Conservation (phyloP, 257 asterid species). For the Striga asiatica region DNA sequence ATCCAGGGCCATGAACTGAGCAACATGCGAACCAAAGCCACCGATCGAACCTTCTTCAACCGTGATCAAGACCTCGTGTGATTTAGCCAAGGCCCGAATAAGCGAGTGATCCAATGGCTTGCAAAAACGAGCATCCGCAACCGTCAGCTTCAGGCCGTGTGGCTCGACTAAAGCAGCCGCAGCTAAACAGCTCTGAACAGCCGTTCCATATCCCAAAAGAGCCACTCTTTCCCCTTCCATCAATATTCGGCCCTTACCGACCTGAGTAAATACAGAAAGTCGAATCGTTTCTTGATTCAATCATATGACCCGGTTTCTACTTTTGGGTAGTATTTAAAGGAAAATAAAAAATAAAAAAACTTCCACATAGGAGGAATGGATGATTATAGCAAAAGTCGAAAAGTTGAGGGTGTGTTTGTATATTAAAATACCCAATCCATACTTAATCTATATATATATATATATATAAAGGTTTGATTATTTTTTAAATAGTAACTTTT, state of each 20-base stretch:
- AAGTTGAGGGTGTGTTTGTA: too few relatives aligned
- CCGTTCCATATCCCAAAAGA: slow-evolving; percentile 78
- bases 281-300: not conserved
- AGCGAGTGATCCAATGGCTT: slow-evolving; percentile 77
- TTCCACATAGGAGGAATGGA: not conserved
- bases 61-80: slow-evolving; percentile 74
- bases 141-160: slow-evolving; percentile 53
- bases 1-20: slow-evolving; percentile 83
- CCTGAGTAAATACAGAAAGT: slow-evolving; percentile 20
- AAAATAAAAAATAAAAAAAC: not conserved
- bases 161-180: slow-evolving; percentile 62
- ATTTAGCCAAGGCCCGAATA: slow-evolving; percentile 66
- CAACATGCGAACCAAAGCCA: slow-evolving; percentile 97
- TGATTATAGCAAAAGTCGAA: too few relatives aligned
- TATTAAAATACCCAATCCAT: too few relatives aligned
- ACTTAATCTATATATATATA: too few relatives aligned
- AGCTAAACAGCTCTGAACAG: slow-evolving; percentile 79
- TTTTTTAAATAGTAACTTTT: too few relatives aligned
- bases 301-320: not conserved
- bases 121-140: slow-evolving; percentile 94
- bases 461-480: too few relatives aligned
- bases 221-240: slow-evolving; percentile 91
- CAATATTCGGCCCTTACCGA: slow-evolving; percentile 74
- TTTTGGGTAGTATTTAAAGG: not conserved
- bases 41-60: slow-evolving; percentile 97